A percentile compares a stretch with the other conserved stretches of the same genome.
phyloP scores from a whole-genome alignment of 169 alveolate genomes.

The Babesia ovata region DNA sequence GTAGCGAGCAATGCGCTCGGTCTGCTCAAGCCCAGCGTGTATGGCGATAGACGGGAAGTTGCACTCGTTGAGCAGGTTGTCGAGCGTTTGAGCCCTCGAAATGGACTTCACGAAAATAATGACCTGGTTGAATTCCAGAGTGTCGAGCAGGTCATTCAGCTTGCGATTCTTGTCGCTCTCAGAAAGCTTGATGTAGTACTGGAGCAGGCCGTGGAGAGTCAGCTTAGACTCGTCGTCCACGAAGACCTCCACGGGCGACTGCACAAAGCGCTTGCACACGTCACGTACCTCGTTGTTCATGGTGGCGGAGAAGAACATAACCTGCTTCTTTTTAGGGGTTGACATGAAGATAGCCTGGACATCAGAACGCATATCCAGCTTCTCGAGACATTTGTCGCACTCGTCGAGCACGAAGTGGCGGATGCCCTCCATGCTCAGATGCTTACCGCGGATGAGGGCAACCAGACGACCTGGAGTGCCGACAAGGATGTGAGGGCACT shows the following conservation, averaged over 20 bases:
- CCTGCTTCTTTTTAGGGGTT: slow-evolving; percentile 98
- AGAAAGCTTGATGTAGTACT: slow-evolving; percentile 96
- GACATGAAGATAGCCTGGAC: slow-evolving; percentile 96
- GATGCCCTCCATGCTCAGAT: slow-evolving; percentile 89
- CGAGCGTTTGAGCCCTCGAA: slow-evolving; percentile 93
- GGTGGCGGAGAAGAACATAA: slow-evolving; percentile 99
- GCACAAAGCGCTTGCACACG: slow-evolving; percentile 97
- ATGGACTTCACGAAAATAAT: slow-evolving; percentile 97
- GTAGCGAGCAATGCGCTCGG: slow-evolving; percentile 91
- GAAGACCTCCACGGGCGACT: slow-evolving; percentile 96
- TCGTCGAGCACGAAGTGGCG: slow-evolving; percentile 99
- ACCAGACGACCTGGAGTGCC: slow-evolving; percentile 99
- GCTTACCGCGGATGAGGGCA: slow-evolving; percentile 91
- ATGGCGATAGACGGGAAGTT: slow-evolving; percentile 99
- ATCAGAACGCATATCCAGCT: slow-evolving; percentile 97
- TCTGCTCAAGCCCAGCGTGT: slow-evolving; percentile 90
- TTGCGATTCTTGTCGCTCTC: slow-evolving; percentile 97
- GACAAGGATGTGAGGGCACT: slow-evolving; percentile 95
- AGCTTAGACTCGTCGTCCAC: slow-evolving; percentile 98
- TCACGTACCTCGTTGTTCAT: slow-evolving; percentile 94
- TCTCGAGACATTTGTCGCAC: slow-evolving; percentile 99
- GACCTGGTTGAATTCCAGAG: slow-evolving; percentile 97
- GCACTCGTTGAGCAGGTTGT: slow-evolving; percentile 93
- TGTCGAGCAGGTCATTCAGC: slow-evolving; percentile 95
- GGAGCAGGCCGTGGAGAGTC: slow-evolving; percentile 98